These are phyloP conservation scores for Botrytis medusae DNA, from an alignment of 2,329 filamentous ascomycete species.

Conservation along the genomic window DNA sequence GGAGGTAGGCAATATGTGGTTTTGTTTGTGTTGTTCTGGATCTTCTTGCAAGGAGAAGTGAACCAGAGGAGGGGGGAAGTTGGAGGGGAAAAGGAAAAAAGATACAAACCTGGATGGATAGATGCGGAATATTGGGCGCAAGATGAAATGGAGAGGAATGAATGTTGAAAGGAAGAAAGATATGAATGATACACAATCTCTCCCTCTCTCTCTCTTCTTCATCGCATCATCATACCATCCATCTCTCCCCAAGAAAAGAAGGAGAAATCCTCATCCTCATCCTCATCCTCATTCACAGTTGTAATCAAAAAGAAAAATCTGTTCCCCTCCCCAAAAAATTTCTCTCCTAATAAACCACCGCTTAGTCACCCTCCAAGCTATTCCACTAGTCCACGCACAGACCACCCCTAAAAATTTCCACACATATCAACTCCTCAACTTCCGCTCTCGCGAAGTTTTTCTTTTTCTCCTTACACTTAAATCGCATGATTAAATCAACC, in stretches of 20 bases:
- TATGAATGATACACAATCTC: too few relatives aligned
- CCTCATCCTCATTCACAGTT: not conserved
- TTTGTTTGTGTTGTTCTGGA: conserved; percentile 26
- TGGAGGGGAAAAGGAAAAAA: not conserved
- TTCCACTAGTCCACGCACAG: not conserved
- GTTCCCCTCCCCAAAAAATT: not conserved
- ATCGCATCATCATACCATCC: too few relatives aligned
- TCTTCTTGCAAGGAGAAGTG: not conserved
- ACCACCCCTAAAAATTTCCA: not conserved
- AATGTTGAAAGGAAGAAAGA: not conserved
- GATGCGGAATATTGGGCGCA: not conserved
- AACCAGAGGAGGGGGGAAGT: not conserved
- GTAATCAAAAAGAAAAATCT: not conserved
- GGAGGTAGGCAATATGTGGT: conserved; percentile 44
- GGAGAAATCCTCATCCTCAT: not conserved
- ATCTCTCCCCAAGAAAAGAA: not conserved
- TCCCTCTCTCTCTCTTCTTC: too few relatives aligned
- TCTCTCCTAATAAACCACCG: not conserved
- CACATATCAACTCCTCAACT: not conserved
- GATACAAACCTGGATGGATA: not conserved
- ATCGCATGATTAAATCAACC: conserved; percentile 38
- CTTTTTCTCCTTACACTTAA: conserved; percentile 30
- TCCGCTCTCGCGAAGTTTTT: not conserved
- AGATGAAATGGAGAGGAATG: too few relatives aligned
- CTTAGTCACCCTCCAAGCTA: conserved; percentile 9